Base-by-base conservation (phyloP, 2,329 filamentous ascomycete species). In the Trichocomaceae sp. region DNA sequence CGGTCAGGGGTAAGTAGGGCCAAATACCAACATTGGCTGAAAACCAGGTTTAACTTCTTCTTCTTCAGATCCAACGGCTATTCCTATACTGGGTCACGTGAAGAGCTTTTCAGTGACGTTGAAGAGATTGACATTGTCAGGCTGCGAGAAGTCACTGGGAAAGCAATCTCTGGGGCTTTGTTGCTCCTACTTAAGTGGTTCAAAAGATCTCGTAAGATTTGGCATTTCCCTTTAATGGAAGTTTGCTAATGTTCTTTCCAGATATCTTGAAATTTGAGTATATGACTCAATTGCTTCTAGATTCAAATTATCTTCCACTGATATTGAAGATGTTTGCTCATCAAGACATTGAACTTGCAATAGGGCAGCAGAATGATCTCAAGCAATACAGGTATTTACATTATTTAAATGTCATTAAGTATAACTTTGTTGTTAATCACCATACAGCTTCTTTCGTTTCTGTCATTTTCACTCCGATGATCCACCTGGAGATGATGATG, bases 181-280 rank as follows among this genome's bases (percentile, higher is more conserved):
- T 75, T 99, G 26, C 76, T 96, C n/a, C 73, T 97, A 45, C 69
- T 97, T 58, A 99, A 97, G 72, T 99, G 93, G 93, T 86, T 97
- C 64, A 95, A 96, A 69, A 77, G 95, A 52, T 96, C 90, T 56
- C 93, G 90, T 95, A 77, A 77, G 88, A 77, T 33, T 26, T 46
- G 3, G 31, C 6, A 26, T 22, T 6, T 10, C 46, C 29, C 39
- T 47, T n/a, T 13, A 19, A 33, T 46, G 13, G 3, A 15, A 42
- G 8, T 17, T 69, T 54, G 61, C 58, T 55, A 64, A 47, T 13
- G 12, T 19, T 4, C 12, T 19, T 4, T 45, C 4, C 47, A 95
- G 90, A 99, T 68, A 82, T 97, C 26, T 77, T 99, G 60, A 96
- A 96, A 68, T 96, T 93, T 62, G 93, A 99, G 72, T 97, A 96